These are phyloP conservation scores for Russula vinacea DNA, from an alignment of 768 basidiomycete species.

Conservation along the genomic window DNA sequence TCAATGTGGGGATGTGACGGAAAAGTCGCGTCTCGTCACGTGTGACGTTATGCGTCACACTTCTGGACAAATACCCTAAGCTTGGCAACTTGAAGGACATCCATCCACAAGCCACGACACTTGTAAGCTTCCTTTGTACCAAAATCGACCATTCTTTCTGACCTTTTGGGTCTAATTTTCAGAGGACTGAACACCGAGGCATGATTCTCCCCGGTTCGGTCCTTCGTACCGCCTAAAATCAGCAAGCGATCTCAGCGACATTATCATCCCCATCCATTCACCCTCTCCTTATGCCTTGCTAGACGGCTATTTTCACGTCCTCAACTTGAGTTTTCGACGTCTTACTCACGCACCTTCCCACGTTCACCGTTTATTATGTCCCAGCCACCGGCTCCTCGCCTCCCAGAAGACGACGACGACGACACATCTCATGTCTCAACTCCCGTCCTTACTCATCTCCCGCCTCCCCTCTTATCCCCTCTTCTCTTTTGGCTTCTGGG, in stretches of 20 bases:
- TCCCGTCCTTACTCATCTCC: slow-evolving; percentile 21
- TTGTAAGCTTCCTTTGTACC: slow-evolving; percentile 10
- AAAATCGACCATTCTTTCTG: background rate
- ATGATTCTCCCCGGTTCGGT: slow-evolving; percentile 6
- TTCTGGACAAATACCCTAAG: background rate
- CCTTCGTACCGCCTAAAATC: slow-evolving; percentile 12
- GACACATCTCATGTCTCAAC: slow-evolving; percentile 29
- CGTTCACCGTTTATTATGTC: slow-evolving; percentile 17
- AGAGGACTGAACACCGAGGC: background rate
- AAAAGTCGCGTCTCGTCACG: slow-evolving; percentile 25
- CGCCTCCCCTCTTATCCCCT: slow-evolving; percentile 4
- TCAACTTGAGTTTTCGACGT: slow-evolving; percentile 9
- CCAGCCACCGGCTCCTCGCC: slow-evolving; percentile 15
- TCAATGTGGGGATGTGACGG: slow-evolving; percentile 3
- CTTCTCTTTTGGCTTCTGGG: slow-evolving; percentile 7
- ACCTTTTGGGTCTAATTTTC: background rate
- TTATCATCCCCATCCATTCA: slow-evolving; percentile 1
- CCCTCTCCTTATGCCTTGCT: slow-evolving; percentile 17
- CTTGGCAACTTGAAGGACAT: slow-evolving; percentile 14
- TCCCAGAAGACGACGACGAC: slow-evolving; percentile 26
- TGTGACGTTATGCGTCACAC: slow-evolving; percentile 1
- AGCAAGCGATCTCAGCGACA: background rate
- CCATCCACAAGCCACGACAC: slow-evolving; percentile 1
- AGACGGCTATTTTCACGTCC: slow-evolving; percentile 8
- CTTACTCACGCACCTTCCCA: slow-evolving; percentile 10